Evolutionary conservation across 2,329 filamentous ascomycete genomes (phyloP).

Genomic region (Emericellopsis atlantica): DNA sequence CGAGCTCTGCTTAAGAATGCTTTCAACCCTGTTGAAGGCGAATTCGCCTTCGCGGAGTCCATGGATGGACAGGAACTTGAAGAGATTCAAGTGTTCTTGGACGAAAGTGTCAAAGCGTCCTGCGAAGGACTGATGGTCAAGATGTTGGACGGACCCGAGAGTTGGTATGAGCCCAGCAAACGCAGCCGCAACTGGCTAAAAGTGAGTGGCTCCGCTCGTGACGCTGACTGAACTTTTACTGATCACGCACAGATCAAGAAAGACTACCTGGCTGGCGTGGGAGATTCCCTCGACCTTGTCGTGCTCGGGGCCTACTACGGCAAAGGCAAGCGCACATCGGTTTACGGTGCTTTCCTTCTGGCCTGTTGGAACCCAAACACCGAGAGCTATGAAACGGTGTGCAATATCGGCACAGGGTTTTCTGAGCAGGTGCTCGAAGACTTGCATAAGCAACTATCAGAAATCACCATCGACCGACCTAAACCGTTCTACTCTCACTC

Average conservation of each 20-base stretch:
- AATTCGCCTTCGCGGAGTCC: constrained; percentile 80
- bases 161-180: constrained; percentile 91
- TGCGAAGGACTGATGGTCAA: constrained; percentile 99
- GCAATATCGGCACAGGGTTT: constrained; percentile 97
- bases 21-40: constrained; percentile 70
- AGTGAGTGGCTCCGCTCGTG: constrained; percentile 27
- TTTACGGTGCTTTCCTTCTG: constrained; percentile 90
- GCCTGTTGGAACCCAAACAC: constrained; percentile 77
- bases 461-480: constrained; percentile 71
- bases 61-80: constrained; percentile 84
- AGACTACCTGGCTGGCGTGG: constrained; percentile 87
- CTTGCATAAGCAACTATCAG: constrained; percentile 62
- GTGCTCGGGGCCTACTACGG: constrained; percentile 91
- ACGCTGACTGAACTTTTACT: constrained; percentile 8
- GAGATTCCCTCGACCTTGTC: constrained; percentile 92
- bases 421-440: constrained; percentile 89
- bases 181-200: constrained; percentile 98
- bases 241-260: constrained; percentile 64
- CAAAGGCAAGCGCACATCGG: constrained; percentile 87
- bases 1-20: constrained; percentile 61
- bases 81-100: constrained; percentile 82
- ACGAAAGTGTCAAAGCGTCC: constrained; percentile 89
- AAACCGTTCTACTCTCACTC: constrained; percentile 95
- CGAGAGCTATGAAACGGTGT: constrained; percentile 87
- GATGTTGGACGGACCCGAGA: constrained; percentile 90